Percentiles rank a stretch among this genome's conserved stretches.
phyloP scores from a whole-genome alignment of 1,139 yeast species.

The Arxiozyma slooffiae region DNA sequence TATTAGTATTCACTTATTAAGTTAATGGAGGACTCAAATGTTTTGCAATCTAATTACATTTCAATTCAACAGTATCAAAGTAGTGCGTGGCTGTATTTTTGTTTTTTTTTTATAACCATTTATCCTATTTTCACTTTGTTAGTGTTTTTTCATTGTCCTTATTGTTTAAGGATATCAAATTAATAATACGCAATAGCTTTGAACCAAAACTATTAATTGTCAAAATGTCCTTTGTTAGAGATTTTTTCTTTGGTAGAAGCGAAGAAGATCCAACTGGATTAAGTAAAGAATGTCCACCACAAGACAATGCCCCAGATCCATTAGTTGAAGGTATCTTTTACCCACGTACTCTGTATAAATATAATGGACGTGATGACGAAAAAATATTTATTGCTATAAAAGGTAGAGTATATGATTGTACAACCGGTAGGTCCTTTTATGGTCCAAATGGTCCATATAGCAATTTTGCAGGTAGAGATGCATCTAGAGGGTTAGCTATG shows the following conservation, averaged over 20 bases:
- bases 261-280: conserved; percentile 33
- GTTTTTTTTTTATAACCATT: too few relatives aligned
- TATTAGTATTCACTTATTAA: too few relatives aligned
- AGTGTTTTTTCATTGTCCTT: too few relatives aligned
- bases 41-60: too few relatives aligned
- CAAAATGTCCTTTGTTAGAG: conserved; percentile 34
- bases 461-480: conserved; percentile 94
- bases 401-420: conserved; percentile 80
- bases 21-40: too few relatives aligned
- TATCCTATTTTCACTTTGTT: too few relatives aligned
- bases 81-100: too few relatives aligned
- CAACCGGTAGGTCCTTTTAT: conserved; percentile 72
- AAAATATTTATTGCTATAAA: conserved; percentile 74
- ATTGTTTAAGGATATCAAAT: too few relatives aligned
- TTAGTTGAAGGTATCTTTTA: conserved; percentile 70
- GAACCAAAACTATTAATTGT: background rate
- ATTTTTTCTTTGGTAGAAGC: conserved; percentile 33
- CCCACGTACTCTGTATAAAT: conserved; percentile 61
- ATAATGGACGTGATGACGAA: conserved; percentile 70
- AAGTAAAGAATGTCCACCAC: conserved; percentile 8
- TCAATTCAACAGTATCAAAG: too few relatives aligned
- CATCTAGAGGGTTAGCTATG: conserved; percentile 84
- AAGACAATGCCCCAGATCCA: conserved; percentile 37
- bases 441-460: conserved; percentile 97
- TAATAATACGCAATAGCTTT: too few relatives aligned